Evolutionary conservation across 164 flowering plant species (phyloP), one percentile per base, ranked within the genome.

Genomic region (Vitis amurensis): DNA sequence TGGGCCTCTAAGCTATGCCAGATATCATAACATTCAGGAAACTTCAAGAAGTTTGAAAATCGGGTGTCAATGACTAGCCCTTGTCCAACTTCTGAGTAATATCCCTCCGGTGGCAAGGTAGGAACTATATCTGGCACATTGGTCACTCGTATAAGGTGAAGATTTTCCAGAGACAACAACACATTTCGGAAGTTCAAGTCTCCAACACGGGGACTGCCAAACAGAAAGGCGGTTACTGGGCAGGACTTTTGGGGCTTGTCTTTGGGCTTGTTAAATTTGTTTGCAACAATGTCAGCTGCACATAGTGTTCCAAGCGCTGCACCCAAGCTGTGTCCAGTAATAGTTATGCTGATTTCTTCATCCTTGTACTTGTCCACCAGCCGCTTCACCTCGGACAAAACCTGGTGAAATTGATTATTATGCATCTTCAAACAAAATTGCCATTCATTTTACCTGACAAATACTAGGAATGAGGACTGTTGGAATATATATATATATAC

Each of bases 271-370:
- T 80, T 75, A n/a, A 48, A 15, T n/a, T 67, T 73, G 44, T 81
- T 83, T 19, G 58, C 69, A 0, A 56, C 79, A 8, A 81, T 81
- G 67, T 83, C 88, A 4, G 31, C 67, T 44, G 86, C 88, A 9
- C 66, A 76, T 12, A 85, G 57, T 0, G 74, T 74, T 31, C 74
- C 76, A 11, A 85, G 16, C 5, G 82, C 80, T 3, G 76, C 86
- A 0, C 82, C 86, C 49, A 83, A 55, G 65, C 86, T 81, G 52
- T 83, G 86, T 9, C 86, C 84, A 0, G 72, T 73, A 8, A 86
- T 27, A 2, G 86, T 86, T 52, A 87, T 77, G 78, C 93, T 87
- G 5, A 84, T 66, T 4, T 81, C 82, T 59, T 87, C 88, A 7
- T 80, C 68, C 64, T 81, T 70, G 79, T 61, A 76, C n/a, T 47